A percentile compares a stretch with the other conserved stretches of the same genome.
phyloP scores from a whole-genome alignment of 2,329 filamentous ascomycete genomes.

The Cladobotryum protrusum region DNA sequence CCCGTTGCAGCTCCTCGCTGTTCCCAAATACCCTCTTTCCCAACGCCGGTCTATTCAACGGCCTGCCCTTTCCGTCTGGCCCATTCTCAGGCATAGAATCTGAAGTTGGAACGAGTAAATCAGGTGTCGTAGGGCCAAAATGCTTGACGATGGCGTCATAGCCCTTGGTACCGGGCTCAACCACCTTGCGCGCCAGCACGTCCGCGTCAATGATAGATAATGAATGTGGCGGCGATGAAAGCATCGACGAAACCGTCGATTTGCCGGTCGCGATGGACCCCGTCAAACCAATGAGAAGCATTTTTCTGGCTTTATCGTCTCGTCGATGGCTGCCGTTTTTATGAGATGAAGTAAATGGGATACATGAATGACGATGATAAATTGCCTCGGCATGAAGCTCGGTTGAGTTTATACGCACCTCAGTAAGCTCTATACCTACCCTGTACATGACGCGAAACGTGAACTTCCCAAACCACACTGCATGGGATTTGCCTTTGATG shows the following conservation, averaged over 20 bases:
- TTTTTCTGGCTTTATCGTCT: slow-evolving; percentile 30
- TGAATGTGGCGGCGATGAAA: slow-evolving; percentile 72
- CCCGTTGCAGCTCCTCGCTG: slow-evolving; percentile 59
- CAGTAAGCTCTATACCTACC: not conserved
- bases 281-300: slow-evolving; percentile 93
- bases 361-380: not conserved
- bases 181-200: slow-evolving; percentile 83
- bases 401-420: not conserved
- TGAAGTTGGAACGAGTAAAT: slow-evolving; percentile 64
- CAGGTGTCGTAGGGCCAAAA: slow-evolving; percentile 77
- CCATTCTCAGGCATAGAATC: slow-evolving; percentile 48
- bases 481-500: too few relatives aligned
- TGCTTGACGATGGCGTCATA: slow-evolving; percentile 77
- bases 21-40: slow-evolving; percentile 83
- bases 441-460: too few relatives aligned
- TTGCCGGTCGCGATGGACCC: slow-evolving; percentile 98
- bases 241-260: slow-evolving; percentile 84
- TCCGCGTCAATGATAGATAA: slow-evolving; percentile 94
- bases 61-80: slow-evolving; percentile 56
- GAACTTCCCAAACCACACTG: too few relatives aligned
- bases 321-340: not conserved
- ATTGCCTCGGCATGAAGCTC: not conserved
- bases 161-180: slow-evolving; percentile 81
- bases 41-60: slow-evolving; percentile 79
- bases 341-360: not conserved